phyloP scores from a whole-genome alignment of 331 rosid genomes.

The Spiraea crenata region DNA sequence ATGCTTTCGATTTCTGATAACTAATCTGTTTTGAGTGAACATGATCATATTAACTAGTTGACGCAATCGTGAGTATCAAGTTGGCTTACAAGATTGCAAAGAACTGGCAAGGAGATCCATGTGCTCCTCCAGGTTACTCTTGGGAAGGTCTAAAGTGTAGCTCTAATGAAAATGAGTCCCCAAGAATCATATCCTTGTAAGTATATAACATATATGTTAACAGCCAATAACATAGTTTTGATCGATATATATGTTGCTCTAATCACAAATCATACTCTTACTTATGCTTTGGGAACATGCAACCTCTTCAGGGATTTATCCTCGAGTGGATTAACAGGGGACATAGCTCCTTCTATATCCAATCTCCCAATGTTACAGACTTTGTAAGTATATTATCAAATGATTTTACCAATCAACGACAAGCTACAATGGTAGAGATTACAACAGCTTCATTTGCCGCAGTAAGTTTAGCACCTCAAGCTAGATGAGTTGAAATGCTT shows the following conservation, averaged over 20 bases:
- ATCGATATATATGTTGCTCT: no score
- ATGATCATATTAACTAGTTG: no score
- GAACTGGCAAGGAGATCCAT: constrained; percentile 39
- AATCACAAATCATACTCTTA: no score
- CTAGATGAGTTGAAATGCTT: no score
- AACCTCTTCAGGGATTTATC: constrained; percentile 25
- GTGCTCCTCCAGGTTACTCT: constrained; percentile 6
- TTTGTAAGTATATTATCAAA: constrained; percentile 24
- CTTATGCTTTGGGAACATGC: no score
- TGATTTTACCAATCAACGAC: no score
- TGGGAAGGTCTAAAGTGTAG: constrained; percentile 32
- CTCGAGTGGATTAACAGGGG: constrained; percentile 27
- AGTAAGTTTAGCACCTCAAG: no score
- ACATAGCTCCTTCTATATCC: constrained; percentile 22
- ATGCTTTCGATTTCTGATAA: background rate
- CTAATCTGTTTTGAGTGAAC: no score
- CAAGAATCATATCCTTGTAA: constrained; percentile 30
- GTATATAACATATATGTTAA: no score
- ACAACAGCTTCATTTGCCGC: no score
- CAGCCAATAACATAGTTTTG: no score
- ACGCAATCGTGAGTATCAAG: constrained; percentile 17
- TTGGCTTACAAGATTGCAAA: constrained; percentile 20
- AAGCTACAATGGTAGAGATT: no score
- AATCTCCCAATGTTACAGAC: constrained; percentile 19
- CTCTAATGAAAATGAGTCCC: background rate